These are phyloP conservation scores for Coemansia sp. DNA, from an alignment of 192 early-diverging fungal species.

Conservation along the genomic window DNA sequence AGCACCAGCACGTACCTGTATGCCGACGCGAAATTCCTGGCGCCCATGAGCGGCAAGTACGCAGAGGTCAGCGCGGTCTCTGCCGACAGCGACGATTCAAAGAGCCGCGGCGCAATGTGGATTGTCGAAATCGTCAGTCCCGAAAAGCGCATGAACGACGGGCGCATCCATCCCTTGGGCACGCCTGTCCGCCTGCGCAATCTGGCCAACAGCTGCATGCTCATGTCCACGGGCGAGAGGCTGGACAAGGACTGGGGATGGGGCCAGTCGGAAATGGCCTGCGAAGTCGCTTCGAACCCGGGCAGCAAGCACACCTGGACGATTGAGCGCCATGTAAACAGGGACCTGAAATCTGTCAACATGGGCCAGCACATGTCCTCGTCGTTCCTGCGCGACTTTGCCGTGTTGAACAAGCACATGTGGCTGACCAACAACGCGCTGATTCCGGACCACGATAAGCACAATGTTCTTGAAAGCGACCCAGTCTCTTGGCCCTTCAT, in stretches of 20 bases:
- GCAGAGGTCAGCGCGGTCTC: slow-evolving; percentile 59
- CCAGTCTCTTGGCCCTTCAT: slow-evolving; percentile 67
- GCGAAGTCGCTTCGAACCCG: slow-evolving; percentile 51
- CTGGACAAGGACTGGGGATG: slow-evolving; percentile 89
- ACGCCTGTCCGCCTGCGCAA: slow-evolving; percentile 67
- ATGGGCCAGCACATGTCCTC: slow-evolving; percentile 58
- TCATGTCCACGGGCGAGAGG: slow-evolving; percentile 70
- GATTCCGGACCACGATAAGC: slow-evolving; percentile 70
- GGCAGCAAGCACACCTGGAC: slow-evolving; percentile 71
- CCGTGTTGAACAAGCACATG: slow-evolving; percentile 70
- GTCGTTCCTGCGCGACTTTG: slow-evolving; percentile 57
- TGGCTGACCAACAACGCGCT: slow-evolving; percentile 78
- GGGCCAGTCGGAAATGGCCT: slow-evolving; percentile 89
- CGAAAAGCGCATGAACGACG: slow-evolving; percentile 53
- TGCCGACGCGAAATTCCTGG: slow-evolving; percentile 55
- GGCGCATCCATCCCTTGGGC: slow-evolving; percentile 57
- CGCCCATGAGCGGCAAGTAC: slow-evolving; percentile 64
- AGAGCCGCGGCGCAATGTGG: slow-evolving; percentile 77
- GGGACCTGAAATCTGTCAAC: slow-evolving; percentile 61
- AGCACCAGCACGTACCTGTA: slow-evolving; percentile 61
- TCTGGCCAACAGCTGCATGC: slow-evolving; percentile 65
- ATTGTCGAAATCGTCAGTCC: slow-evolving; percentile 70
- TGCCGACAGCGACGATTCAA: slow-evolving; percentile 7
- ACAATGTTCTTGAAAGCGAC: slow-evolving; percentile 60
- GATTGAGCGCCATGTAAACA: slow-evolving; percentile 82